Evolutionary conservation across 257 asterid genomes (phyloP).

Genomic region (Agastache rugosa): DNA sequence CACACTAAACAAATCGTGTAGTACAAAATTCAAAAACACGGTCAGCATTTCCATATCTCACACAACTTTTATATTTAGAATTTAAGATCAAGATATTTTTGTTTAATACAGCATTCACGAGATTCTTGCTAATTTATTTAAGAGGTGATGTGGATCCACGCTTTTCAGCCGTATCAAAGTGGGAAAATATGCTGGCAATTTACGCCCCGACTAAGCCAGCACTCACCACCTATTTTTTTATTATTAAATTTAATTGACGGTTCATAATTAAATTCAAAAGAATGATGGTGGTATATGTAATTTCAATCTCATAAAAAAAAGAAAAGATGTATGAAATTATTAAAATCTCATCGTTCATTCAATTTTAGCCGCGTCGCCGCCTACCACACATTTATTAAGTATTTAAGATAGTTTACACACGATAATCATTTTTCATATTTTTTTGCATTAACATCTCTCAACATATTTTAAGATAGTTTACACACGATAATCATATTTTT

Average conservation of each 20-base stretch:
- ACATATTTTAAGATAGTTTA: too few relatives aligned
- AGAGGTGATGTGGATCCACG: conserved; percentile 36
- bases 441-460: neutral
- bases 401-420: neutral
- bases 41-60: neutral
- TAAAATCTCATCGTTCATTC: neutral
- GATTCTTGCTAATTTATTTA: neutral
- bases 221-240: neutral
- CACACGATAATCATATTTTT: too few relatives aligned
- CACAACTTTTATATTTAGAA: neutral
- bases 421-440: too few relatives aligned
- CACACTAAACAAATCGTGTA: neutral
- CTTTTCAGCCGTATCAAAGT: conserved; percentile 17
- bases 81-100: neutral
- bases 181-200: conserved; percentile 20
- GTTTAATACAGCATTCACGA: neutral
- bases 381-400: neutral
- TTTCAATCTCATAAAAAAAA: neutral
- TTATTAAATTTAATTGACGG: neutral
- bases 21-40: neutral
- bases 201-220: neutral
- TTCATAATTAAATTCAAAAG: neutral
- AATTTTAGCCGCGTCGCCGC: conserved; percentile 20
- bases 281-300: neutral
- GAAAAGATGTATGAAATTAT: neutral